Conservation (phyloP, 768 basidiomycete genomes). For the Phaffia tasmanica region DNA sequence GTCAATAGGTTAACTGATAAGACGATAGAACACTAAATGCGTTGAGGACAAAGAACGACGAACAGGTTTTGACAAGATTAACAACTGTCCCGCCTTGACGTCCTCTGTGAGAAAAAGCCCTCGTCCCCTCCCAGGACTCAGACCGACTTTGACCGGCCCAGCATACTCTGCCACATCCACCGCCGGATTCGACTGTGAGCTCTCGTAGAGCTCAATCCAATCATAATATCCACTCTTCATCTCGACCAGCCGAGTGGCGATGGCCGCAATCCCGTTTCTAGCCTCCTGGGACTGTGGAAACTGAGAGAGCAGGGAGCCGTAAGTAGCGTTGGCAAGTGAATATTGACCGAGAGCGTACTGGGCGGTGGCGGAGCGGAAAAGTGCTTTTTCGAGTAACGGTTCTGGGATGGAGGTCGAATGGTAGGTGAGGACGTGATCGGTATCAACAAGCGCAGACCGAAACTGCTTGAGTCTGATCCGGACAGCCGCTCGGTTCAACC, state of each 20-base stretch:
- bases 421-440: not conserved
- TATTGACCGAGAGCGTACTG: slow-evolving; percentile 4
- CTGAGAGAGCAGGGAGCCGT: not conserved
- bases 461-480: not conserved
- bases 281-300: not conserved
- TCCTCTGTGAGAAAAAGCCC: not conserved
- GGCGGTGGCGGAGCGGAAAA: not conserved
- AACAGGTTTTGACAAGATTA: slow-evolving; percentile 4
- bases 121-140: not conserved
- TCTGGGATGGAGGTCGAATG: not conserved
- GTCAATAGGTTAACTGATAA: not conserved
- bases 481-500: not conserved
- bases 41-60: too few relatives aligned
- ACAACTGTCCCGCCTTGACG: not conserved
- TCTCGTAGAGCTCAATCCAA: not conserved
- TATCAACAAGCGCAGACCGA: not conserved
- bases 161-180: slow-evolving; percentile 7
- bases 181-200: not conserved
- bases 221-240: not conserved
- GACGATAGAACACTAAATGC: not conserved
- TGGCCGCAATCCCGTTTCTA: not conserved
- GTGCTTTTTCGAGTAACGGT: slow-evolving; percentile 2
- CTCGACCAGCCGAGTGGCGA: not conserved
- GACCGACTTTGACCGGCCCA: too few relatives aligned
- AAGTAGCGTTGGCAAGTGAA: not conserved